Evolutionary conservation across 2,329 filamentous ascomycete genomes (phyloP), one percentile per base, ranked within the genome.

Genomic region (Pyrenophora seminiperda): DNA sequence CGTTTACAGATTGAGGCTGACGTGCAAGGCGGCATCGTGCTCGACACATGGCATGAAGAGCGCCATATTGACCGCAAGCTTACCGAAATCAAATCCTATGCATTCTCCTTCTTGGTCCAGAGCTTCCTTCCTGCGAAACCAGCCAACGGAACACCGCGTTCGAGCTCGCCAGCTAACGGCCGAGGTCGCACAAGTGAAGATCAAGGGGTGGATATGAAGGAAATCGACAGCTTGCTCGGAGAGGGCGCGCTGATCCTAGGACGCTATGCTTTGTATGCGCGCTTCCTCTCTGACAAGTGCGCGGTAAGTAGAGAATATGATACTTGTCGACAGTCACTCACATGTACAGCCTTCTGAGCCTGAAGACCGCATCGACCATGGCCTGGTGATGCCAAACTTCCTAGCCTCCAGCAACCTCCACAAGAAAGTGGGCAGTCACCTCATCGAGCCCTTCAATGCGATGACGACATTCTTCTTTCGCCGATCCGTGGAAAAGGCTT

Each of bases 391-490:
- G 42, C 93, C 94, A 0, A 79, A 84, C 4, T 86, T 97, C 38
- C 75, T 99, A 24, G 74, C 81, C 27, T 88, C 90, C 63, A 97
- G 92, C 41, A 89, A 90, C 46, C 81, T 99, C 15, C 82, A 84
- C 62, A 86, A 83, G 56, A 97, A 97, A 71, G 82, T 97, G 3
- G 81, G 83, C 0, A 83, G 84, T 42, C 87, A 87, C 51, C 81
- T 99, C 1, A 81, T 86, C 9, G 82, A 83, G 2, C 91, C 94
- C 0, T 97, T 97, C 77, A 96, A 95, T 67, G 77, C 83, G 50
- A 92, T 99, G 87, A 91, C 91, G 2, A 94, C 88, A 1, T 99
- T 99, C 77, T 97, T 97, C 83, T 93, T 97, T 77, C 87, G 95
- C 5, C 84, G 94, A 40, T 96, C 92, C 0, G 92, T 99, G 2